Percentiles rank a stretch among this genome's conserved stretches.
Evolutionary conservation across 2,329 filamentous ascomycete genomes (phyloP).

Genomic region (Botrytis porri): DNA sequence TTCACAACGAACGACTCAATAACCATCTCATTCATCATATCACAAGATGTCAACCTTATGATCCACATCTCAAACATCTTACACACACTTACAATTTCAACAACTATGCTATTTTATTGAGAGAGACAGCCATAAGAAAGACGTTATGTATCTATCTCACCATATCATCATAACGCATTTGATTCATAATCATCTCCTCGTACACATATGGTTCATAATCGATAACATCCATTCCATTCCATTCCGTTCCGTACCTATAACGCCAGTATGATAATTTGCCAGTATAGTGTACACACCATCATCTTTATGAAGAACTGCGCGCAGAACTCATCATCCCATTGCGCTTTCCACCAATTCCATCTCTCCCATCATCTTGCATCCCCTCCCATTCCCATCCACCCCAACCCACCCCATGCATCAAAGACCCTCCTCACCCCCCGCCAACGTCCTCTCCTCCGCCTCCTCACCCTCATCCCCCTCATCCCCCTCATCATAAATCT

Average conservation of each 20-base stretch:
- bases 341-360: constrained; percentile 38
- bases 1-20: background rate
- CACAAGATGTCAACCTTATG: background rate
- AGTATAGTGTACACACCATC: too few relatives aligned
- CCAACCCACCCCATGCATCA: background rate
- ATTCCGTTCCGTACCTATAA: background rate
- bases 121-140: background rate
- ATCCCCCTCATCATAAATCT: constrained; percentile 6
- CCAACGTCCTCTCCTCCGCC: background rate
- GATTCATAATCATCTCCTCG: background rate
- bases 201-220: background rate
- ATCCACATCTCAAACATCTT: background rate
- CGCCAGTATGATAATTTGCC: background rate
- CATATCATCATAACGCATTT: background rate
- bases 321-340: constrained; percentile 41
- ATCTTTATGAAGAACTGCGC: constrained; percentile 40
- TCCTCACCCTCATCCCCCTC: background rate
- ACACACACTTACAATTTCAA: background rate
- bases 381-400: background rate
- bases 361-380: constrained; percentile 26
- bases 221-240: background rate
- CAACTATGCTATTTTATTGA: too few relatives aligned
- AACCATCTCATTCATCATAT: background rate
- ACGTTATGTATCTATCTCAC: background rate
- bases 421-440: background rate